Base-by-base conservation (phyloP, 768 basidiomycete genomes). In the Suillus cothurnatus region DNA sequence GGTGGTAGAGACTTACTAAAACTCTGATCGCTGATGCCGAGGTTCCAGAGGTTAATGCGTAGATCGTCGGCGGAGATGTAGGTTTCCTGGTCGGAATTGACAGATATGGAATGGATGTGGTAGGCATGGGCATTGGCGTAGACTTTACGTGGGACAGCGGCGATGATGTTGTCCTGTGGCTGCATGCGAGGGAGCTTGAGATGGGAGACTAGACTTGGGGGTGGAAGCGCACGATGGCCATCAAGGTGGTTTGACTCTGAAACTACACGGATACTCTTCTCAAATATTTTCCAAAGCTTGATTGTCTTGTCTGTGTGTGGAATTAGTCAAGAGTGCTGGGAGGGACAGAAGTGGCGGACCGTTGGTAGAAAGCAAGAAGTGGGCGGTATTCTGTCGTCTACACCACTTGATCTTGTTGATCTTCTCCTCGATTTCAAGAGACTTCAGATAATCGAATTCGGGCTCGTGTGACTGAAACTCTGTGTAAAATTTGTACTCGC, bases 331-430 rank as follows among this genome's bases (percentile, higher is more conserved):
- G 32, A 53, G 43, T 47, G 61, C 58, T 55, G 26, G 57, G 28
- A 47, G 63, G 5, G n/a, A 19, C 31, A 26, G 61, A 63, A 64
- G 61, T 38, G 45, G 78, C 85, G 66, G 67, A 97, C 97, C 97
- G 73, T 99, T 99, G 36, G 97, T 99, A 65, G 95, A 97, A 61
- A 99, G 80, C 64, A 99, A 81, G 79, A 99, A 99, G 79, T 99
- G 97, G 53, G 97, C 96, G 55, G 93, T 85, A 77, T 99, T 99
- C 81, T 97, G 95, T 69, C 97, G 88, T 83, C 90, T 95, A 85
- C 96, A 98, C 97, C 97, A 99, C 78, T 95, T 94, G 87, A 99
- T 99, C 88, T 97, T 94, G 85, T 99, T 99, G 85, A 99, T 99
- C 91, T 99, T 99, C 86, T 99, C 97, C 81, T 99, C 97, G 79